These are phyloP conservation scores for Calocera viscosa DNA, from an alignment of 768 basidiomycete genomes.

Conservation along the genomic window DNA sequence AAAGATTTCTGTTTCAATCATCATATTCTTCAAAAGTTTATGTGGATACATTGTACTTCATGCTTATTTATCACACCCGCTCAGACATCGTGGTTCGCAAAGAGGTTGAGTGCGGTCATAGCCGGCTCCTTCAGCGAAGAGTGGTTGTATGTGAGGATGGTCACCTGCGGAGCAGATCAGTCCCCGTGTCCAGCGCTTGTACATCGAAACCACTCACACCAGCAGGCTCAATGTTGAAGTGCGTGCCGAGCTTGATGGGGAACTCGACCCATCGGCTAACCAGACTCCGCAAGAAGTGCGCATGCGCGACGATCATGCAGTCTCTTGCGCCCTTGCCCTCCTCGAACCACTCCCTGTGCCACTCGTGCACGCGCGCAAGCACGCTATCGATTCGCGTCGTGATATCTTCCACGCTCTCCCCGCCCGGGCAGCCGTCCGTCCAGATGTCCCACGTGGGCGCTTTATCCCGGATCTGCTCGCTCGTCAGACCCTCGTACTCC, in stretches of 20 bases:
- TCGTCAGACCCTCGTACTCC: constrained; percentile 69
- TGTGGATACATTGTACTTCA: background rate
- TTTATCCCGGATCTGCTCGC: constrained; percentile 61
- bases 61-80: background rate
- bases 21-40: background rate
- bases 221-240: constrained; percentile 76
- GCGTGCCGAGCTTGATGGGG: constrained; percentile 47
- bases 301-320: constrained; percentile 82
- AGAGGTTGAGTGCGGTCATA: constrained; percentile 28
- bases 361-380: constrained; percentile 60
- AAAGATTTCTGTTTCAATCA: background rate
- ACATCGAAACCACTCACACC: constrained; percentile 39
- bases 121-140: constrained; percentile 62
- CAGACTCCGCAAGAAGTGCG: constrained; percentile 63
- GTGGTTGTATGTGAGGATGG: constrained; percentile 77
- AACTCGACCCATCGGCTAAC: constrained; percentile 74
- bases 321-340: constrained; percentile 57
- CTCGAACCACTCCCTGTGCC: constrained; percentile 58
- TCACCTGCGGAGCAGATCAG: constrained; percentile 38
- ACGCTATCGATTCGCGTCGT: constrained; percentile 60
- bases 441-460: constrained; percentile 66
- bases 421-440: constrained; percentile 82
- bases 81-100: constrained; percentile 2
- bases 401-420: constrained; percentile 77
- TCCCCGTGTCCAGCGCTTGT: background rate